Percentiles rank a stretch among this genome's conserved stretches.
phyloP scores from a whole-genome alignment of 495 filamentous ascomycete genomes.

The Penicillium dipodomyicola region DNA sequence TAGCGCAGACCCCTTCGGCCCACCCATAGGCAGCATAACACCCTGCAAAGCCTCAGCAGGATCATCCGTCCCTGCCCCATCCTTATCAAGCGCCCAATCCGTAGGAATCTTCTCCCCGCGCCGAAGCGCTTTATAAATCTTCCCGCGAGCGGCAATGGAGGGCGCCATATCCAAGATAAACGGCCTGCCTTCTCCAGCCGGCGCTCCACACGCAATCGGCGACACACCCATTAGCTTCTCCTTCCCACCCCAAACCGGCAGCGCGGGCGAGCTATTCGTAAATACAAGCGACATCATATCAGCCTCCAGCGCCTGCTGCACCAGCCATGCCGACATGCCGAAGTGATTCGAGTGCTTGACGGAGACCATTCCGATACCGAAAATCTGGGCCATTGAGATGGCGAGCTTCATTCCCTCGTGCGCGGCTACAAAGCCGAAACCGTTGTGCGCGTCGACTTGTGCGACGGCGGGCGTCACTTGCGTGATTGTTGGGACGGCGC shows the following conservation, averaged over 20 bases:
- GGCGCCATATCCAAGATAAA: slow-evolving; percentile 84
- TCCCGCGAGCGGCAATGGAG: slow-evolving; percentile 67
- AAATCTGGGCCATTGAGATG: slow-evolving; percentile 60
- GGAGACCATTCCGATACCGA: slow-evolving; percentile 69
- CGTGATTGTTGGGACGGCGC: slow-evolving; percentile 52
- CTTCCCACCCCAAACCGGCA: slow-evolving; percentile 70
- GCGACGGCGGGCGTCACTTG: slow-evolving; percentile 67
- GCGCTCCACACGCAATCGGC: slow-evolving; percentile 76
- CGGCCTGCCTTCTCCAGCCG: slow-evolving; percentile 48
- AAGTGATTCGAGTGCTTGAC: slow-evolving; percentile 78
- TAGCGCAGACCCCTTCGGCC: slow-evolving; percentile 70
- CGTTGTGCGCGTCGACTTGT: slow-evolving; percentile 65
- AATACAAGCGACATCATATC: slow-evolving; percentile 76
- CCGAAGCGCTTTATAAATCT: slow-evolving; percentile 70
- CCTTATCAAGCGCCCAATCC: slow-evolving; percentile 70
- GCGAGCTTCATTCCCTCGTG: slow-evolving; percentile 60
- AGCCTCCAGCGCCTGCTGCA: slow-evolving; percentile 68
- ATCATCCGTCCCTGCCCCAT: slow-evolving; percentile 68
- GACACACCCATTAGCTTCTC: slow-evolving; percentile 68
- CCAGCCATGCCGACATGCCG: slow-evolving; percentile 76
- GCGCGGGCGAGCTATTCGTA: slow-evolving; percentile 72
- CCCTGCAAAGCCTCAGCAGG: slow-evolving; percentile 63
- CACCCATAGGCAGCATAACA: slow-evolving; percentile 78
- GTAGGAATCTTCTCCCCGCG: slow-evolving; percentile 70
- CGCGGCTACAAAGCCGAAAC: slow-evolving; percentile 71